Evolutionary conservation across 2,329 filamentous ascomycete genomes (phyloP).

Genomic region (Pseudogymnoascus sp.): DNA sequence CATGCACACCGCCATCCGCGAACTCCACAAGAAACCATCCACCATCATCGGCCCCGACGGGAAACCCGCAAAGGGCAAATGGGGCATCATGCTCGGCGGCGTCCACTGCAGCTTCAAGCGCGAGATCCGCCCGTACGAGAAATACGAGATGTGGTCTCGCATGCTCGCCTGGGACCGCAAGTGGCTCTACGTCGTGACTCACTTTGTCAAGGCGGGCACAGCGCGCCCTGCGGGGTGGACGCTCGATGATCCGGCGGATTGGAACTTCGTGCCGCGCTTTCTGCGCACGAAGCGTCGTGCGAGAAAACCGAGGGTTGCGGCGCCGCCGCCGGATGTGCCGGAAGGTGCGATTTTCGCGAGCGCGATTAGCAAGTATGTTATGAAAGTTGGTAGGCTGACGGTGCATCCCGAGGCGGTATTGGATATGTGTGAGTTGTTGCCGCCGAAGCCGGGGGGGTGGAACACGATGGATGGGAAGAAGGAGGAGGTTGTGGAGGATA

Average conservation of each 20-base stretch:
- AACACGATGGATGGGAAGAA: conserved; percentile 25
- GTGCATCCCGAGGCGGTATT: conserved; percentile 75
- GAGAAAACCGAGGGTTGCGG: conserved; percentile 31
- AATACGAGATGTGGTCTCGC: conserved; percentile 67
- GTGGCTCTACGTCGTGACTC: conserved; percentile 70
- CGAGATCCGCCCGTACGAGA: conserved; percentile 63
- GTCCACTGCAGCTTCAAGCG: conserved; percentile 67
- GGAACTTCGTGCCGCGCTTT: neutral
- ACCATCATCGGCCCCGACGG: conserved; percentile 42
- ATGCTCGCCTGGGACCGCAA: conserved; percentile 72
- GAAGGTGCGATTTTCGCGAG: conserved; percentile 63
- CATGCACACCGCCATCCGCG: conserved; percentile 50
- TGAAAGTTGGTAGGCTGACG: conserved; percentile 75
- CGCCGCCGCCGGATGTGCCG: conserved; percentile 34
- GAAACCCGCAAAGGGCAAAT: conserved; percentile 43
- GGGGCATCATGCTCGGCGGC: conserved; percentile 63
- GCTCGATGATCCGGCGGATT: conserved; percentile 12
- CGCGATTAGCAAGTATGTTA: conserved; percentile 71
- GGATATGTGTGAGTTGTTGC: conserved; percentile 64
- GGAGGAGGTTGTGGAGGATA: conserved; percentile 23
- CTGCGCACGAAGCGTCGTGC: conserved; percentile 31
- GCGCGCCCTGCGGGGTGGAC: conserved; percentile 45
- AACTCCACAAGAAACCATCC: conserved; percentile 41
- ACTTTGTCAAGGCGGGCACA: conserved; percentile 59
- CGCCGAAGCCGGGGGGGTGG: conserved; percentile 63